These are phyloP conservation scores for Besnoitia besnoiti DNA, from an alignment of 169 alveolate genomes.

Conservation along the genomic window DNA sequence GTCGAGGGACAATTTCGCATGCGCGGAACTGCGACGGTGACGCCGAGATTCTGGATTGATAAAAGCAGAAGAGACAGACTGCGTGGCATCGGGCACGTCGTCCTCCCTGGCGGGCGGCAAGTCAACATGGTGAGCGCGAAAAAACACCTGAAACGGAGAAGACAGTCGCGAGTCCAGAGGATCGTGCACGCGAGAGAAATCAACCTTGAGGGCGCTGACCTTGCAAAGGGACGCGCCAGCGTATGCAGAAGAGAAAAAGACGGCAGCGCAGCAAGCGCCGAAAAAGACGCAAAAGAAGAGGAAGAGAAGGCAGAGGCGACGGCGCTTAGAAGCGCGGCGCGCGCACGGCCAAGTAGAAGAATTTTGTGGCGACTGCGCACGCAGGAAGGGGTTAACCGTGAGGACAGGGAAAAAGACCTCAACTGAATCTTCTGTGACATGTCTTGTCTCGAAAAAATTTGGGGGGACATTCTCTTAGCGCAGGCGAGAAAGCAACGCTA, in stretches of 20 bases:
- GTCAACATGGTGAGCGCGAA: background rate
- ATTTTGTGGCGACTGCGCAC: no score
- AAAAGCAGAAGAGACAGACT: slow-evolving; percentile 55
- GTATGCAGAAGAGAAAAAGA: no score
- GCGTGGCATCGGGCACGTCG: slow-evolving; percentile 40
- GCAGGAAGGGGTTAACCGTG: no score
- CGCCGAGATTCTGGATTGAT: slow-evolving; percentile 65
- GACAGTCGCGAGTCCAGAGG: background rate
- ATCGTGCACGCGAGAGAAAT: background rate
- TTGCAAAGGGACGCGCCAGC: background rate
- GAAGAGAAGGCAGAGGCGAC: background rate
- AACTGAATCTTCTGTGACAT: background rate
- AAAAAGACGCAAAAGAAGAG: no score
- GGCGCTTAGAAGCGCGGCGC: no score
- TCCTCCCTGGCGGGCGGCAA: slow-evolving; percentile 29
- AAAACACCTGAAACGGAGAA: background rate
- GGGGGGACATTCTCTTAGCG: no score
- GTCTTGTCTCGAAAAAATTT: background rate
- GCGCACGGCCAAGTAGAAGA: no score
- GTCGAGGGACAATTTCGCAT: background rate
- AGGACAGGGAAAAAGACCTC: background rate
- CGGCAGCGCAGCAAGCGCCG: no score
- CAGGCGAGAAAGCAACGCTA: no score
- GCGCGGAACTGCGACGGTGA: slow-evolving; percentile 40
- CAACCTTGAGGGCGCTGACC: background rate